Base-by-base conservation (phyloP, 208 protist species). In the Phytomonas francai region DNA sequence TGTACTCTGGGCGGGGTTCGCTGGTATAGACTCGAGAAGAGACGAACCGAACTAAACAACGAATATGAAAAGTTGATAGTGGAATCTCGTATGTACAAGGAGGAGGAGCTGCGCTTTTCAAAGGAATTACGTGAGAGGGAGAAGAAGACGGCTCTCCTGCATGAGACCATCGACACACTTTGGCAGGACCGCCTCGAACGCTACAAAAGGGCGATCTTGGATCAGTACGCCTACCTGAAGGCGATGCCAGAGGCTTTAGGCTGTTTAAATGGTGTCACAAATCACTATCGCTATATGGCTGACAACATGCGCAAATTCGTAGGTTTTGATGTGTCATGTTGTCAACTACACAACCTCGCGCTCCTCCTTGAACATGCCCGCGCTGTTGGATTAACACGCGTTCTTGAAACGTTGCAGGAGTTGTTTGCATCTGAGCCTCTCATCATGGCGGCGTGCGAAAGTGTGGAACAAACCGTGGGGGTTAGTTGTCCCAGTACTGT, bases 231-330 rank as follows among this genome's bases (percentile, higher is more conserved):
- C 3, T 92, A 86, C 71, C 62, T 92, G 30, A 64, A 70, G 0
- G 87, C 87, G 3, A 69, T 95, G 36, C 89, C 89, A 7, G 86
- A 95, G 71, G 84, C 83, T 1, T 64, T 92, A 49, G 87, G 87
- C 0, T 77, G 70, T 1, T 65, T 92, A 31, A 84, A 88, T 49
- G 87, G 86, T 2, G 60, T 92, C 9, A 81, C 79, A 16, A 91
- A 84, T 60, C 89, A 92, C 77, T 95, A 92, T 66, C 75, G 77
- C 34, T 91, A 92, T 81, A 91, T 95, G 87, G 63, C 67, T 0
- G 77, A 76, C 33, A 80, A 91, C 72, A 87, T 92, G 84, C 78
- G 77, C 0, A 79, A 83, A 69, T 95, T 91, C 65, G 64, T 89
- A 39, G 76, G 74, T 31, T 95, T 93, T 64, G 89, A 95, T 66